These are phyloP conservation scores for Yamadazyma aaseri DNA, from an alignment of 1,139 yeast genomes.

Conservation along the genomic window DNA sequence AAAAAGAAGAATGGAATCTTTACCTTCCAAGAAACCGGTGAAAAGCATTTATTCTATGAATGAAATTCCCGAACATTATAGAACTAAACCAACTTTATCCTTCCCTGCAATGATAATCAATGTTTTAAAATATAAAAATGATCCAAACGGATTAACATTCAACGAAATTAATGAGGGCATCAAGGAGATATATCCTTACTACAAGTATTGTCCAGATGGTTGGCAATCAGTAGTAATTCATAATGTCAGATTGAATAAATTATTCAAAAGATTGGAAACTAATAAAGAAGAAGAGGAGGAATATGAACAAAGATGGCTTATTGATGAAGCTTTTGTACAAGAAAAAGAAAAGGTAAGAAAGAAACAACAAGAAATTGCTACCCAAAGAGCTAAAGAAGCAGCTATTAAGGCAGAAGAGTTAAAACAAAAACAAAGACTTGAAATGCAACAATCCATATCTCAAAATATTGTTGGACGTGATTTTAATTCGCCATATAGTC, in stretches of 20 bases:
- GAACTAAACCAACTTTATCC: constrained; percentile 79
- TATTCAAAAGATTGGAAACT: constrained; percentile 62
- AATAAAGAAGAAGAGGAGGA: constrained; percentile 54
- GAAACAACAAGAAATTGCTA: constrained; percentile 63
- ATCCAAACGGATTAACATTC: constrained; percentile 71
- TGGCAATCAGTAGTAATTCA: constrained; percentile 97
- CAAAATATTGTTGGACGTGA: constrained; percentile 28
- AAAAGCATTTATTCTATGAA: constrained; percentile 63
- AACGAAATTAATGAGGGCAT: constrained; percentile 86
- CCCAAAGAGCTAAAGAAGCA: constrained; percentile 58
- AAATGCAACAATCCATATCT: constrained; percentile 28
- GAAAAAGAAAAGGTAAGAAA: constrained; percentile 78
- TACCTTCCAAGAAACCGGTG: constrained; percentile 36
- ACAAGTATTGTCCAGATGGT: constrained; percentile 90
- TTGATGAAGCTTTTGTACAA: constrained; percentile 78
- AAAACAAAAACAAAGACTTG: constrained; percentile 40
- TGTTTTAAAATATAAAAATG: constrained; percentile 65
- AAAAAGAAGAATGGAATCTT: constrained; percentile 26
- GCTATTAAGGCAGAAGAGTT: constrained; percentile 52
- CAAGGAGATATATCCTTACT: constrained; percentile 85
- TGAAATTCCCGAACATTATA: constrained; percentile 83
- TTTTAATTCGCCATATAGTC: constrained; percentile 26
- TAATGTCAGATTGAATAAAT: constrained; percentile 79
- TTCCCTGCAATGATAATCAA: constrained; percentile 78
- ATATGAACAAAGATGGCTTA: constrained; percentile 89